Base-by-base conservation (phyloP, 257 asterid genomes). In the Solanum rostratum region DNA sequence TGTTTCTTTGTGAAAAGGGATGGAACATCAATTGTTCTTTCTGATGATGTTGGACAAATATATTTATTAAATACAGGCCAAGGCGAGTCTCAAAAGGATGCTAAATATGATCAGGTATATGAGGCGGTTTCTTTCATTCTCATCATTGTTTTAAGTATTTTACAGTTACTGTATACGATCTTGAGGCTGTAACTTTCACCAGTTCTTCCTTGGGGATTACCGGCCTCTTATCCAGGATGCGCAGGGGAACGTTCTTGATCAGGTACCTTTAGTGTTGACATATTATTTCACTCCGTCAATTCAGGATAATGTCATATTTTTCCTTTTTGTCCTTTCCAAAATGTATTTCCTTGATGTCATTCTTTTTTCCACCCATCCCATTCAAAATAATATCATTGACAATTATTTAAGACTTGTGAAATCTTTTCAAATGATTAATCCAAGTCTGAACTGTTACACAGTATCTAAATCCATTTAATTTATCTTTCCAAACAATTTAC, bases 161-260 rank as follows among this genome's bases (percentile, higher is more conserved):
- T 22, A 39, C 57, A 22, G 74, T 84, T 68, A 20, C 14, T 66
- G 50, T 82, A n/a, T 13, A 74, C 30, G 74, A 86, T 89, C 88
- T 89, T 90, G 91, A 90, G 53, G 54, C 85, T 86, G 18, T 87
- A 43, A 37, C n/a, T 87, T 80, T 73, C 85, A 33, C 89, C 95
- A 96, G 99, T 96, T 96, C 90, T 96, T 96, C 91, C 98, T 96
- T 70, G 98, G 99, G 87, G 99, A 96, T 88, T 96, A 96, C 86
- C 97, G 98, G 85, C 97, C 98, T 74, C 97, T 96, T 86, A 86
- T 89, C 82, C 98, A 86, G 88, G 98, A 96, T 88, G 86, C 90
- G 76, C 93, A 91, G 81, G 98, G 98, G 69, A 96, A 92, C 90
- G 91, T 92, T 90, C 84, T 96, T 68, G 99, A 96, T 90, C 98